A percentile compares a stretch with the other conserved stretches of the same genome.
Conservation (phyloP, 306 rosid genomes). For the Pterocarpus santalinus region DNA sequence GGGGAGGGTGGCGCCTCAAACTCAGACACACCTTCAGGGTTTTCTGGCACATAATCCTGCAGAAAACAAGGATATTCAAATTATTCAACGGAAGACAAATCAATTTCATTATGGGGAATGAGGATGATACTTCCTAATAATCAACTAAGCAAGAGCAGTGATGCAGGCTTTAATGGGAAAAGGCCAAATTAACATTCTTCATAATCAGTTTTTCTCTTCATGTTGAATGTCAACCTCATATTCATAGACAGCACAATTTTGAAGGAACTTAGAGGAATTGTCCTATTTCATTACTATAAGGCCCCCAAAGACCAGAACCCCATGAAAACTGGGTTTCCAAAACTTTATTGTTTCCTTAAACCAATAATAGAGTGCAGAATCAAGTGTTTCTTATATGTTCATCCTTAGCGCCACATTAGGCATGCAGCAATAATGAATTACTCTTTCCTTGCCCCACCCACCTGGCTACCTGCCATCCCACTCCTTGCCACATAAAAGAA, state of each 20-base stretch:
- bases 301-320: slow-evolving; percentile 3
- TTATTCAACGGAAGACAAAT: slow-evolving; percentile 18
- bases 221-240: slow-evolving; percentile 35
- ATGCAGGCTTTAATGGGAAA: slow-evolving; percentile 1
- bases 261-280: slow-evolving; percentile 1
- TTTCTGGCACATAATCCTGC: slow-evolving; percentile 87
- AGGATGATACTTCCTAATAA: slow-evolving; percentile 11
- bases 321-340: slow-evolving; percentile 30
- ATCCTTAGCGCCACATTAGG: slow-evolving; percentile 15
- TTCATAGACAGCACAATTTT: slow-evolving; percentile 24
- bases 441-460: slow-evolving; percentile 19
- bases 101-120: slow-evolving; percentile 8
- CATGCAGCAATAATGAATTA: slow-evolving; percentile 11
- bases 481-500: background rate
- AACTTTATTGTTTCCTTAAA: slow-evolving; percentile 15
- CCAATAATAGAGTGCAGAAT: slow-evolving; percentile 23
- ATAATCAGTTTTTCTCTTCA: slow-evolving; percentile 22
- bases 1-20: slow-evolving; percentile 93
- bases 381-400: slow-evolving; percentile 1
- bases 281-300: slow-evolving; percentile 11
- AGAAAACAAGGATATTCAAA: slow-evolving; percentile 38
- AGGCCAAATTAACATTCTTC: slow-evolving; percentile 14
- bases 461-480: background rate
- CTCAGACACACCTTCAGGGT: slow-evolving; percentile 68
- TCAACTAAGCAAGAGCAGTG: slow-evolving; percentile 16